These are phyloP conservation scores for Eucalyptus polyanthemos DNA, from an alignment of 345 rosid genomes.

Conservation along the genomic window DNA sequence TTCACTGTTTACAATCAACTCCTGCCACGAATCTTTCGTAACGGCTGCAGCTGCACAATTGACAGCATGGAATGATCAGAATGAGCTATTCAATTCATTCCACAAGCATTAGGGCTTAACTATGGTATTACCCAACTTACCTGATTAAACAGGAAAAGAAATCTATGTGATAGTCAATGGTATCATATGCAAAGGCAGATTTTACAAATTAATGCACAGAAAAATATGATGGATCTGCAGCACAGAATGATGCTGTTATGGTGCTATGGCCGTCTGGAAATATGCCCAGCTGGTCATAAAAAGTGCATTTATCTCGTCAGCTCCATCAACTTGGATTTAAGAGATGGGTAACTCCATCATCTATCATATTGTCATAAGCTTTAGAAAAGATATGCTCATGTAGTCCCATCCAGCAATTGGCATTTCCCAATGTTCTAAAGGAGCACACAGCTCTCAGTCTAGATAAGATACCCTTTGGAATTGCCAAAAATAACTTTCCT, in stretches of 20 bases:
- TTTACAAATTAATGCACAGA: not conserved
- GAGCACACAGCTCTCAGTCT: not conserved
- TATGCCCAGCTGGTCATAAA: not conserved
- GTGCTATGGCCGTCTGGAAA: not conserved
- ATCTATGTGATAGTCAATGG: not conserved
- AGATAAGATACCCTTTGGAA: not conserved
- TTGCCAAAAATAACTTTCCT: not conserved
- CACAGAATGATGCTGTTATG: not conserved
- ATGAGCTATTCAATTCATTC: not conserved
- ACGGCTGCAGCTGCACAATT: constrained; percentile 43
- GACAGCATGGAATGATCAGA: not conserved
- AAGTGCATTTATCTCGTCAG: not conserved
- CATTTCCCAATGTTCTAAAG: not conserved
- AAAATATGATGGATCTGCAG: not conserved
- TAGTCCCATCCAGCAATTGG: not conserved
- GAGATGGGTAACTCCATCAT: not conserved
- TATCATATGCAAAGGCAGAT: not conserved
- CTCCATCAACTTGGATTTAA: not conserved
- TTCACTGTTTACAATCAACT: constrained; percentile 45
- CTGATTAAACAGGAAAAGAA: not conserved
- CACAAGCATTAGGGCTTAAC: not conserved
- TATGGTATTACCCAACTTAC: not conserved
- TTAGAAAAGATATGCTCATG: not conserved
- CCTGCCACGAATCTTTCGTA: constrained; percentile 55
- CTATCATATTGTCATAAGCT: not conserved